Evolutionary conservation across 305 asterid genomes (phyloP), one percentile per base, ranked within the genome.

Genomic region (Fraxinus xanthoxyloides): DNA sequence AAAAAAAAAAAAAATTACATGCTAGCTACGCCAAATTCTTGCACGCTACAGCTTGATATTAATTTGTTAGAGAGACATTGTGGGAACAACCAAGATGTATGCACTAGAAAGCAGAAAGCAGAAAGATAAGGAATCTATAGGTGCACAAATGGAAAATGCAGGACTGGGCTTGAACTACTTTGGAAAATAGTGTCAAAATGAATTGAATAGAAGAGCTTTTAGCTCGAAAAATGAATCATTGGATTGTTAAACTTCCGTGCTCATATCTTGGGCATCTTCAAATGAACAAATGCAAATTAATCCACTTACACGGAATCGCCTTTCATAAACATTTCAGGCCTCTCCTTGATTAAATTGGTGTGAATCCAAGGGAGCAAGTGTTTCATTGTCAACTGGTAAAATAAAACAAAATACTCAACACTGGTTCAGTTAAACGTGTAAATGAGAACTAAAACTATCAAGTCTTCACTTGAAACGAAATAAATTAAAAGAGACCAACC

Each of bases 261-360:
- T 17, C 23, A 51, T 51, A 51, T 51, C 19, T 17, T 0, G 61
- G 61, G 63, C 23, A 51, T 51, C 61, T 51, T 51, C 6, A 15
- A 17, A 51, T 4, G 61, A 15, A 51, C 61, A 54, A 54, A 36
- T 54, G 8, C 63, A 17, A 54, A 54, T 54, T 7, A 46, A 76
- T 80, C 65, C 19, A 65, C 99, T 92, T 86, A 94, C 98, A 95
- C 97, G 0, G 97, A 89, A 56, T 94, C 98, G 72, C 97, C 98
- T 89, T 95, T 94, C 95, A 95, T 90, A 77, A 95, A 94, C 98
- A 95, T 95, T 87, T 95, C 99, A 12, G 98, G 98, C 82, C 99
- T 92, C 90, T 95, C 98, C 88, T 95, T 92, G 81, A 95, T 94
- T 93, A 95, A 86, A 87, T 95, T 94, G 85, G 91, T 81, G 80